Percentiles rank a stretch among this genome's conserved stretches.
Conservation (phyloP, 768 basidiomycete genomes). For the Boletus vermiculosoides region DNA sequence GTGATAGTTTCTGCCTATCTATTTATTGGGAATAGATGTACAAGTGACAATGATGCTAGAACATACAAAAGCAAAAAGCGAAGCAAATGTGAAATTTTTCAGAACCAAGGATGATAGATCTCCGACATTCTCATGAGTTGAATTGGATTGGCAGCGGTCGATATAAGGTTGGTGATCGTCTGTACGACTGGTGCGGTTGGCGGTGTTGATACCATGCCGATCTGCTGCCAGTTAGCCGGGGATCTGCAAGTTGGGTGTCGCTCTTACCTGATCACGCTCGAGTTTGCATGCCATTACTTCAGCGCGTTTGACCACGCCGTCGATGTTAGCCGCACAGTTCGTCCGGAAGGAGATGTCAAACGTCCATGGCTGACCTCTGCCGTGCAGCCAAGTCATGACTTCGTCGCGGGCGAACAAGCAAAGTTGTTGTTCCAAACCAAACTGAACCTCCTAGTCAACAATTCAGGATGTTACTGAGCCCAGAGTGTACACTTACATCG, state of each 20-base stretch:
- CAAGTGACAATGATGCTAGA: constrained; percentile 1
- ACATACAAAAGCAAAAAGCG: neutral
- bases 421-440: constrained; percentile 89
- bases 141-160: constrained; percentile 81
- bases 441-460: constrained; percentile 43
- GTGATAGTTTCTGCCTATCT: neutral
- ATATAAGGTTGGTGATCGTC: constrained; percentile 79
- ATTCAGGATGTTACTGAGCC: neutral
- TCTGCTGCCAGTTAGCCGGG: constrained; percentile 16
- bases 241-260: neutral
- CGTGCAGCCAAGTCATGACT: constrained; percentile 71
- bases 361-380: constrained; percentile 54
- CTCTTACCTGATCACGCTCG: constrained; percentile 75
- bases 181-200: constrained; percentile 59
- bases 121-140: constrained; percentile 86
- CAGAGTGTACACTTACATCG: constrained; percentile 53
- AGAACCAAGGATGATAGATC: constrained; percentile 86
- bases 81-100: constrained; percentile 2
- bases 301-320: constrained; percentile 74
- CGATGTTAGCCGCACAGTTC: constrained; percentile 55
- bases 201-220: constrained; percentile 21
- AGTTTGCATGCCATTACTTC: constrained; percentile 83
- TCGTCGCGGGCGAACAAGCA: constrained; percentile 93
- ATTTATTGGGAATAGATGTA: constrained; percentile 2
- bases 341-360: constrained; percentile 62